Conservation (phyloP, 2,329 filamentous ascomycete genomes). For the Talaromyces sp. region DNA sequence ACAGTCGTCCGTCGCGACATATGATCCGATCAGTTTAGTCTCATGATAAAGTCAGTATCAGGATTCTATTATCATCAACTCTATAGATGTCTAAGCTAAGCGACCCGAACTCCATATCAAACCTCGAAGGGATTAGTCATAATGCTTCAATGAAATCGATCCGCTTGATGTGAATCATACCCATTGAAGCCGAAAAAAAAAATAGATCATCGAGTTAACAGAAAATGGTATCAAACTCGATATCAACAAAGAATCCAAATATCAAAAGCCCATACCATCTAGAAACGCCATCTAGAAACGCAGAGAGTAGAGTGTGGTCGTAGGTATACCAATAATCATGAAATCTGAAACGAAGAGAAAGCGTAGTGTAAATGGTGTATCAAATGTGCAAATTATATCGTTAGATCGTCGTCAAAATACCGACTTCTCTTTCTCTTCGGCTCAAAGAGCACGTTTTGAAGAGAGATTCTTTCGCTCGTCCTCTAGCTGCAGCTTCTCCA, state of each 20-base stretch:
- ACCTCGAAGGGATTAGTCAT: background rate
- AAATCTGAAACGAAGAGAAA: background rate
- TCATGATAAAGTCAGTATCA: background rate
- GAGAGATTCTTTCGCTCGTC: conserved; percentile 3
- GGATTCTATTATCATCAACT: background rate
- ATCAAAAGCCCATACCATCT: background rate
- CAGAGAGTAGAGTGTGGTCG: conserved; percentile 6
- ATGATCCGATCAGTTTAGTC: background rate
- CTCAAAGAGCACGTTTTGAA: background rate
- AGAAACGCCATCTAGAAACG: conserved; percentile 11
- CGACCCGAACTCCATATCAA: background rate
- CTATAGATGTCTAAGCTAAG: background rate
- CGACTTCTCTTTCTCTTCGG: background rate
- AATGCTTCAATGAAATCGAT: background rate
- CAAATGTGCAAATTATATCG: background rate
- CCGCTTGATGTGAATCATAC: background rate
- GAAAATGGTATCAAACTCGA: conserved; percentile 2
- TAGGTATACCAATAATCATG: background rate
- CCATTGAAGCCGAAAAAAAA: background rate
- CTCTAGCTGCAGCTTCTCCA: conserved; percentile 55
- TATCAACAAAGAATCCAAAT: background rate
- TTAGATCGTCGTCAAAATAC: background rate
- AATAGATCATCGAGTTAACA: background rate
- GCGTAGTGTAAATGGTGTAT: background rate
- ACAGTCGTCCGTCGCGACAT: background rate